A percentile compares a stretch with the other conserved stretches of the same genome.
Conservation (phyloP, 2,329 filamentous ascomycete species). For the Rasamsonia emersonii region DNA sequence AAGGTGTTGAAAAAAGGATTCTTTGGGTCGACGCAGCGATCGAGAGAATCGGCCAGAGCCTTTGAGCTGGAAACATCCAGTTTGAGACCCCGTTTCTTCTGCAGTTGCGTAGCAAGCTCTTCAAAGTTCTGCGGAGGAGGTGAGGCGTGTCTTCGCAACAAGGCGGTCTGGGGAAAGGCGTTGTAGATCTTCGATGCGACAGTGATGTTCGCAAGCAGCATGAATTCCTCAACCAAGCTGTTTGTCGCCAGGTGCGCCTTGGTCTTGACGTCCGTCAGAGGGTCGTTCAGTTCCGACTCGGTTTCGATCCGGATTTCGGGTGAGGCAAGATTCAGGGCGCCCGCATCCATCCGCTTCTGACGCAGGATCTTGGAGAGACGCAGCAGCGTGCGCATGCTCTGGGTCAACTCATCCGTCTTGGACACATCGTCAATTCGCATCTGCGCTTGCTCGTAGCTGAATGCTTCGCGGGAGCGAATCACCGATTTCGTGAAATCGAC, state of each 20-base stretch:
- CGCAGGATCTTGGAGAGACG: constrained; percentile 86
- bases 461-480: constrained; percentile 91
- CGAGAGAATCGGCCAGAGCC: constrained; percentile 87
- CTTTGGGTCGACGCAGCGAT: constrained; percentile 65
- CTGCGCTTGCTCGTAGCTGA: constrained; percentile 96
- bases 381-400: constrained; percentile 79
- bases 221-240: constrained; percentile 97
- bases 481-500: constrained; percentile 95
- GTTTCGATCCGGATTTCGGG: constrained; percentile 94
- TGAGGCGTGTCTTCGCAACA: constrained; percentile 82
- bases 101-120: constrained; percentile 82
- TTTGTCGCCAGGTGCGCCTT: constrained; percentile 93
- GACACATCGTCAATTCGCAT: constrained; percentile 82
- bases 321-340: constrained; percentile 90
- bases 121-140: constrained; percentile 96
- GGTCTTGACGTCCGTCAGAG: constrained; percentile 82
- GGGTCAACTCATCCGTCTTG: constrained; percentile 80
- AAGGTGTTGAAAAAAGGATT: constrained; percentile 99
- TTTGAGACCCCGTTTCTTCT: constrained; percentile 73
- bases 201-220: constrained; percentile 94
- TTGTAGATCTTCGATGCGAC: constrained; percentile 86
- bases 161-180: constrained; percentile 88
- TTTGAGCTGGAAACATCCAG: constrained; percentile 79
- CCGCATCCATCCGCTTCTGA: constrained; percentile 92
- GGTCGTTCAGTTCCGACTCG: constrained; percentile 92